phyloP scores from a whole-genome alignment of 139 green algal genomes.

The Desmodesmus armatus region DNA sequence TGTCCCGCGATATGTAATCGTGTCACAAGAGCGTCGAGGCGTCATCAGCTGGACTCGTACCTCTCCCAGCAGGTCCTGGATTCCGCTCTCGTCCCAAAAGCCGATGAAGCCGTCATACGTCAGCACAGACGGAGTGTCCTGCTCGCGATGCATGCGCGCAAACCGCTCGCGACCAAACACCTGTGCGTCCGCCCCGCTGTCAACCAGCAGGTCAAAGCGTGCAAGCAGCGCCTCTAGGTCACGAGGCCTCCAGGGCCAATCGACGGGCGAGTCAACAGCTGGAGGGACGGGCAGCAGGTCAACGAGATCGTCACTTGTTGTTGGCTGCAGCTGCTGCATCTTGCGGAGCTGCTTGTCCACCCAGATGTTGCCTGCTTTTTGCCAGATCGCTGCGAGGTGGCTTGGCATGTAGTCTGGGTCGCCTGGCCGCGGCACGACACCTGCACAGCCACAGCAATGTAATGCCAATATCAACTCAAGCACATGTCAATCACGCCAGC shows the following conservation, averaged over 20 bases:
- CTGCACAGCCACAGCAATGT: constrained; percentile 21
- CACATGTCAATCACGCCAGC: background rate
- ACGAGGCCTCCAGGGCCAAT: background rate
- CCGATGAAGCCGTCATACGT: background rate
- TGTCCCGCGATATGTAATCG: background rate
- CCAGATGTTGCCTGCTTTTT: constrained; percentile 13
- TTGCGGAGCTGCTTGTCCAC: background rate
- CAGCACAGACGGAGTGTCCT: background rate
- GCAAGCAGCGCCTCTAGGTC: background rate
- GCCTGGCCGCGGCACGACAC: constrained; percentile 10
- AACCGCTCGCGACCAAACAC: background rate
- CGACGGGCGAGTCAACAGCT: background rate
- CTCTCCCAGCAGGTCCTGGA: background rate
- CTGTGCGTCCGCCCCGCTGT: background rate
- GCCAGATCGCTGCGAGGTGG: constrained; percentile 10
- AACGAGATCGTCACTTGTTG: background rate
- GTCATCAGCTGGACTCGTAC: background rate
- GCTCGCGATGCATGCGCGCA: background rate
- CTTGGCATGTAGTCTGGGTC: constrained; percentile 27
- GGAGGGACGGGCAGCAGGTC: background rate
- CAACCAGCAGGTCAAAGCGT: background rate
- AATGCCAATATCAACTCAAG: background rate
- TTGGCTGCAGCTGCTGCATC: constrained; percentile 1
- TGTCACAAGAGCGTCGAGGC: background rate
- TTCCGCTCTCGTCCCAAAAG: background rate